phyloP scores from a whole-genome alignment of 1,284 basidiomycete genomes.

The Puccinia horiana region DNA sequence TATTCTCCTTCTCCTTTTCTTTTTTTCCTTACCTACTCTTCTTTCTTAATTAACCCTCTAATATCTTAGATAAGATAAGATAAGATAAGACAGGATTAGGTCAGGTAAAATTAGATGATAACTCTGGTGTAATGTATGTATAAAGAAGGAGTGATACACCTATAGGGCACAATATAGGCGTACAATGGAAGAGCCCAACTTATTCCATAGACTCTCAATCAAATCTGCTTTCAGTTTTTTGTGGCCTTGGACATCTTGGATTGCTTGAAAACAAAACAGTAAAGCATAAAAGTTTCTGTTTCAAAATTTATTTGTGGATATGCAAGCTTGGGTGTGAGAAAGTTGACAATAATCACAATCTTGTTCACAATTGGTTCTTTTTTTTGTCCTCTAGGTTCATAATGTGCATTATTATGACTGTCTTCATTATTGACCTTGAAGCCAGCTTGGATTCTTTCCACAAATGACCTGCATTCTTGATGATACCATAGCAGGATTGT shows the following conservation, averaged over 20 bases:
- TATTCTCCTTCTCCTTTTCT: no score
- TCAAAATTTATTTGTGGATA: neutral
- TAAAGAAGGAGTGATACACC: no score
- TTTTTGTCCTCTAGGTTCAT: neutral
- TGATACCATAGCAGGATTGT: neutral
- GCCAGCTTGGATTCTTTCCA: neutral
- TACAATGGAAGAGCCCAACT: constrained; percentile 79
- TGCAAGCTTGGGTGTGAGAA: neutral
- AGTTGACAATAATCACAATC: neutral
- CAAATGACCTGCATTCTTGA: neutral
- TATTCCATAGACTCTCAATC: constrained; percentile 96
- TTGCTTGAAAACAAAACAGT: constrained; percentile 64
- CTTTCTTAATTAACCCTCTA: no score
- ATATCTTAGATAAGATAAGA: no score
- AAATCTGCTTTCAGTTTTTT: constrained; percentile 73
- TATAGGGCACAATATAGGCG: no score
- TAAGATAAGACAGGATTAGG: no score
- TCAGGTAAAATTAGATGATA: neutral
- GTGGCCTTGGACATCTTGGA: constrained; percentile 77
- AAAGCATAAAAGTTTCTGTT: neutral
- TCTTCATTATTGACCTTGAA: neutral
- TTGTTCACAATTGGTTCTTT: neutral
- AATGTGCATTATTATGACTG: neutral
- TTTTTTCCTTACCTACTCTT: no score
- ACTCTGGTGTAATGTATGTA: no score